phyloP scores from a whole-genome alignment of 148 eudicot genomes.

The Rhododendron ovatum region DNA sequence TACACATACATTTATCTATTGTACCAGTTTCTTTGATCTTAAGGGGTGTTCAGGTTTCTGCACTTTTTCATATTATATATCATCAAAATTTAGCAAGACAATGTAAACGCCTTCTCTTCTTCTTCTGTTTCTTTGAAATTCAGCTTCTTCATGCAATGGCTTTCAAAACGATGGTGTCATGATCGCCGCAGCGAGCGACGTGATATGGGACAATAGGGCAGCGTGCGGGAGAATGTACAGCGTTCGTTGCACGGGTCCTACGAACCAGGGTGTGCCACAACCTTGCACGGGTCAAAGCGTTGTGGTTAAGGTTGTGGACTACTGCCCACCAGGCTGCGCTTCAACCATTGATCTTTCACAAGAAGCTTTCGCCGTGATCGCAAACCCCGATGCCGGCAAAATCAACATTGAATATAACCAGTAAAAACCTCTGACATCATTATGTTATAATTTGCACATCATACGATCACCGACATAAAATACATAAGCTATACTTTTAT shows the following conservation, averaged over 20 bases:
- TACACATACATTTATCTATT: too few relatives aligned
- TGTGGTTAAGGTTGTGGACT: neutral
- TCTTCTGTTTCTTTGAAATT: neutral
- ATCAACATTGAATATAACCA: slow-evolving; percentile 20
- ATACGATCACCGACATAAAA: neutral
- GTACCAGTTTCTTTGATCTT: too few relatives aligned
- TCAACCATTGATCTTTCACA: neutral
- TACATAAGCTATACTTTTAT: neutral
- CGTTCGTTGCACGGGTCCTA: neutral
- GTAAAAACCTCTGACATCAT: neutral
- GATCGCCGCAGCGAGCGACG: neutral
- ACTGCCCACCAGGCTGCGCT: neutral
- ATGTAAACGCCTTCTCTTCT: neutral
- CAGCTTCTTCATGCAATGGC: neutral
- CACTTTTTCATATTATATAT: too few relatives aligned
- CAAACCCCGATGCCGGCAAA: slow-evolving; percentile 8
- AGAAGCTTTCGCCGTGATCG: neutral
- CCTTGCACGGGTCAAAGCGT: neutral
- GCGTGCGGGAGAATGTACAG: neutral
- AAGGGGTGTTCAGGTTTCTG: too few relatives aligned
- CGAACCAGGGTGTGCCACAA: neutral
- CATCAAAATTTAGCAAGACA: neutral
- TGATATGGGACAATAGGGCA: neutral
- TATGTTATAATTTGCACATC: neutral
- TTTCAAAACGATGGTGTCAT: neutral